A percentile compares a stretch with the other conserved stretches of the same genome.
Conservation (phyloP, 2,329 filamentous ascomycete species). For the Colletotrichum falcatum region DNA sequence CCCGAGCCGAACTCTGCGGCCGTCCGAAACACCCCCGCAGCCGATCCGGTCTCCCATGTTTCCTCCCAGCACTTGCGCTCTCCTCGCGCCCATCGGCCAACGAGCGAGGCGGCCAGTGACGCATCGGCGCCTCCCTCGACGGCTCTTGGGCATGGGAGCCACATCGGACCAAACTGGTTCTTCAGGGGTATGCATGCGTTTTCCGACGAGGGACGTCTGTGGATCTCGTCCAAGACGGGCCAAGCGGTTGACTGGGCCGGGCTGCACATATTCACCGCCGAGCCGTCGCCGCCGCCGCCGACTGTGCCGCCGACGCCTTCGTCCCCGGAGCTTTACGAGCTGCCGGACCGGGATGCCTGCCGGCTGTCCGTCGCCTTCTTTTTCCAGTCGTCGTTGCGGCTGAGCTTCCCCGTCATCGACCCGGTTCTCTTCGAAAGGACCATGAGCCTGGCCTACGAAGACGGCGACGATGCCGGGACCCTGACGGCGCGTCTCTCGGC, state of each 20-base stretch:
- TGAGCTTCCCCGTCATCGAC: conserved; percentile 9
- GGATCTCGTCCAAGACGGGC: conserved; percentile 21
- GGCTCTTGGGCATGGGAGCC: background rate
- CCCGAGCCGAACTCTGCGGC: background rate
- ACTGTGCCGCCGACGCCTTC: background rate
- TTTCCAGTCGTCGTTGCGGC: background rate
- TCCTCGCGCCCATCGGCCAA: background rate
- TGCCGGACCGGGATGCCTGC: background rate
- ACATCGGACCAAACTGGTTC: conserved; percentile 29
- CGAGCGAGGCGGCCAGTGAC: background rate
- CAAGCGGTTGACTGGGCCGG: conserved; percentile 24
- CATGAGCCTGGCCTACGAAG: background rate
- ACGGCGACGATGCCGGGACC: background rate
- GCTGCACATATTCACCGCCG: conserved; percentile 4
- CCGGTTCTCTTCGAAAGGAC: conserved; percentile 4
- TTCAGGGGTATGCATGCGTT: conserved; percentile 27
- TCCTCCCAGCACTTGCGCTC: background rate
- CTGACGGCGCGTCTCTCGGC: background rate
- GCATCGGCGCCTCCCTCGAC: background rate
- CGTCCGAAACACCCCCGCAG: background rate
- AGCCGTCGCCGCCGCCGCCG: background rate
- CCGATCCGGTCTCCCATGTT: background rate
- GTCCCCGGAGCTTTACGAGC: background rate
- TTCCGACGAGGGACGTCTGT: conserved; percentile 16
- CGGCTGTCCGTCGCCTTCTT: background rate